Conservation (phyloP, 208 protist species). For the Blastocrithidia nonstop region DNA sequence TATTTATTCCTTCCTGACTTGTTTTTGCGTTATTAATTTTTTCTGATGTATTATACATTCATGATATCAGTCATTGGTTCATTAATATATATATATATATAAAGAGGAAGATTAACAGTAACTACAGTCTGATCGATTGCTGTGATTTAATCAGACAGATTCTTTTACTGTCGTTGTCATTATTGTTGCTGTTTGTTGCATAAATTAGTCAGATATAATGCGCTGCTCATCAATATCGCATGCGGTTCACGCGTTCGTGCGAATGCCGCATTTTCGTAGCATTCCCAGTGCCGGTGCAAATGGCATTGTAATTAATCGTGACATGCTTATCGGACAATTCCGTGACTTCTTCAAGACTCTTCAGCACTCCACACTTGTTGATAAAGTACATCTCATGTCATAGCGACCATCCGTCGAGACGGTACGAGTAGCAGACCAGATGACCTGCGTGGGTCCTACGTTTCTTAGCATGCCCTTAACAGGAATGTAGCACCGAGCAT, state of each 20-base stretch:
- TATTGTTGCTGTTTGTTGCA: slow-evolving; percentile 3
- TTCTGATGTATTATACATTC: no score
- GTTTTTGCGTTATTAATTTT: no score
- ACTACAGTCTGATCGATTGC: neutral
- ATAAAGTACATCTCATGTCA: slow-evolving; percentile 84
- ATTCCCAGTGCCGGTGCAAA: slow-evolving; percentile 67
- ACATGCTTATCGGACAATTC: slow-evolving; percentile 79
- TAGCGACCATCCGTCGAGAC: slow-evolving; percentile 55
- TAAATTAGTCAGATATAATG: slow-evolving; percentile 8
- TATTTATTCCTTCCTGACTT: no score
- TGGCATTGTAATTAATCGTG: slow-evolving; percentile 78
- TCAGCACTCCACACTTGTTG: slow-evolving; percentile 72
- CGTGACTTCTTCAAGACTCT: slow-evolving; percentile 80
- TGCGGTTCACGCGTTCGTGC: slow-evolving; percentile 78
- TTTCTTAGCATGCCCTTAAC: slow-evolving; percentile 72
- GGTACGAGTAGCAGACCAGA: slow-evolving; percentile 66
- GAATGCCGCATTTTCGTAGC: slow-evolving; percentile 63
- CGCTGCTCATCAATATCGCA: slow-evolving; percentile 2
- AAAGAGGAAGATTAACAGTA: no score
- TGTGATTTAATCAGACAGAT: neutral
- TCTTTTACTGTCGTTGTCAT: neutral
- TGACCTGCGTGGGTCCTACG: slow-evolving; percentile 60
- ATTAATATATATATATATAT: no score
- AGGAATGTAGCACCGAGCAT: slow-evolving; percentile 71
- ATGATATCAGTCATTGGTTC: no score